Conservation (phyloP, 2,329 filamentous ascomycete genomes). For the Colletotrichum echinochloae region DNA sequence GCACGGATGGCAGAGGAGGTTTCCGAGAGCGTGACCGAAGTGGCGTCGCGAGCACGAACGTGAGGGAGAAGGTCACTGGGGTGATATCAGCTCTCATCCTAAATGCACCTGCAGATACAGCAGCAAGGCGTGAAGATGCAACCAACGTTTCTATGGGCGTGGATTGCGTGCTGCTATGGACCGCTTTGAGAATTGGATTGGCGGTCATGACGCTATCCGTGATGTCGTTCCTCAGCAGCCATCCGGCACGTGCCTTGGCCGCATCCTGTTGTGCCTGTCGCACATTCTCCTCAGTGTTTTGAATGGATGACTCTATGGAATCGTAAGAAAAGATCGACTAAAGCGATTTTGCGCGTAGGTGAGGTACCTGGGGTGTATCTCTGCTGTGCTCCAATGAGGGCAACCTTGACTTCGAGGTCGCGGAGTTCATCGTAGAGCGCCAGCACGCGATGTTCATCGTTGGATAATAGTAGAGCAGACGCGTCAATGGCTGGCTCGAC, state of each 20-base stretch:
- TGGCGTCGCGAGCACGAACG: conserved; percentile 74
- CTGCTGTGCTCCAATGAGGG: conserved; percentile 69
- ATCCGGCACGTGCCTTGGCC: conserved; percentile 76
- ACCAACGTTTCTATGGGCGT: conserved; percentile 75
- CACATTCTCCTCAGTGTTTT: conserved; percentile 46
- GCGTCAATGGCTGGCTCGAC: conserved; percentile 49
- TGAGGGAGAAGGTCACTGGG: conserved; percentile 74
- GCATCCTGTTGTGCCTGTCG: conserved; percentile 73
- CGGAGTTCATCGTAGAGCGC: conserved; percentile 78
- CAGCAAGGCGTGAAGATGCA: background rate
- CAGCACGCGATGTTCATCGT: conserved; percentile 74
- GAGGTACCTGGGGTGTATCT: conserved; percentile 51
- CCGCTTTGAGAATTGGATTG: conserved; percentile 81
- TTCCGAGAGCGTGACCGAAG: conserved; percentile 73
- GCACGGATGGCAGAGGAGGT: conserved; percentile 66
- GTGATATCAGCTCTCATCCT: conserved; percentile 32
- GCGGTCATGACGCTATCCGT: conserved; percentile 76
- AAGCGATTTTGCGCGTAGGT: background rate
- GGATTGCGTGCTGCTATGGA: conserved; percentile 75
- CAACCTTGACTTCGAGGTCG: conserved; percentile 78
- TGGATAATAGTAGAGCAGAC: conserved; percentile 67
- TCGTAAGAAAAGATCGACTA: background rate
- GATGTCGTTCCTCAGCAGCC: conserved; percentile 76
- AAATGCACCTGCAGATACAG: too few relatives aligned
- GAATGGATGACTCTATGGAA: conserved; percentile 5